Evolutionary conservation across 2,329 filamentous ascomycete species (phyloP).

Genomic region (Botrytis hyacinthi): DNA sequence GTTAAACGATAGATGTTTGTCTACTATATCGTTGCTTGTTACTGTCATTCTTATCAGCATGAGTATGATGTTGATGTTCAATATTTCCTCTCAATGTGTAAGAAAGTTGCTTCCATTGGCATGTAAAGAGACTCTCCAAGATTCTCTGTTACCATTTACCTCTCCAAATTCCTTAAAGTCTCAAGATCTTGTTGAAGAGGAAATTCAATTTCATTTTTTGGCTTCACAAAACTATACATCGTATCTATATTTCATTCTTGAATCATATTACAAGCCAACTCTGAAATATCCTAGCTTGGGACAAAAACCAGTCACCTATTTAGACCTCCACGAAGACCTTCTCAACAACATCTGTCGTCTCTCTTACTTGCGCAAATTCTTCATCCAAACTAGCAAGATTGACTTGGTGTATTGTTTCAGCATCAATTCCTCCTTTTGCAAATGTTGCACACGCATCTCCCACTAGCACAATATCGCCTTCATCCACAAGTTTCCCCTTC

Average conservation of each 20-base stretch:
- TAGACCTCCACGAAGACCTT: not conserved
- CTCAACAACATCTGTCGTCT: not conserved
- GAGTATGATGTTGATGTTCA: not conserved
- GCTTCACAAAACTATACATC: not conserved
- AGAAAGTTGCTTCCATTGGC: not conserved
- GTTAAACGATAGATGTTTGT: not conserved
- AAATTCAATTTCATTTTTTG: not conserved
- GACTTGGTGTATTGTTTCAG: conserved; percentile 8
- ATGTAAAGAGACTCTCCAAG: not conserved
- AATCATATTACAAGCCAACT: not conserved
- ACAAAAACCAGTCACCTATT: not conserved
- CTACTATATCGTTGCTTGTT: not conserved
- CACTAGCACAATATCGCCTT: not conserved
- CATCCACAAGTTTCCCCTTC: not conserved
- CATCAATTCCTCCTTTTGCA: not conserved
- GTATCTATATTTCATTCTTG: not conserved
- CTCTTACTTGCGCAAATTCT: conserved; percentile 1
- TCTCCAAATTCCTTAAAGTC: not conserved
- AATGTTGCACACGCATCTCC: conserved; percentile 8
- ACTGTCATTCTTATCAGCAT: not conserved
- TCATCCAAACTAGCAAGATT: conserved; percentile 8
- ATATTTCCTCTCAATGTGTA: not conserved
- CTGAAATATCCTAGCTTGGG: not conserved
- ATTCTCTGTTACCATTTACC: not conserved
- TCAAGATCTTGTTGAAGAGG: not conserved